Evolutionary conservation across 1,284 basidiomycete species (phyloP), one percentile per base, ranked within the genome.

Genomic region (Ustilago hordei): DNA sequence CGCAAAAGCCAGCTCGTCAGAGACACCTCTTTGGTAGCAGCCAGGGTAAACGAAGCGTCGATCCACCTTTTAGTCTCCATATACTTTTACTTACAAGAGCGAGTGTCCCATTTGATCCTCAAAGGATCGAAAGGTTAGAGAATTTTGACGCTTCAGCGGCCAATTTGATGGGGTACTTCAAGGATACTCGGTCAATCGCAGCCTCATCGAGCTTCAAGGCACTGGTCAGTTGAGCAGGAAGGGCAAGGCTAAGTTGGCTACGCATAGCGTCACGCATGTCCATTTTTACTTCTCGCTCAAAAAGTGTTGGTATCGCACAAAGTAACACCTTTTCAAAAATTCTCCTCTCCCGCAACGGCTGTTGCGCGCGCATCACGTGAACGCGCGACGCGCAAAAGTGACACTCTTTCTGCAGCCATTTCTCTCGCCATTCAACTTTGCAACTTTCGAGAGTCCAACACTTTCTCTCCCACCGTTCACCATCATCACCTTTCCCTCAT

Each of bases 371-470:
- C 71, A 65, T 74, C 71, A 74, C 71, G 71, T 74, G 71, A 34
- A 53, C 31, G 63, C 71, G 66, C 71, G 71, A 69, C 71, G 71
- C 71, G 71, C 71, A 39, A 71, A 59, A 61, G 69, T 65, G 48
- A 71, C 63, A 69, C 61, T 56, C 11, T 45, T 11, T 45, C 43
- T 45, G 2, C 4, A 1, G n/a, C n/a, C 43, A 45, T n/a, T 41
- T 41, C 4, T 38, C 36, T 38, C 36, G 8, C 36, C 13, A 38
- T 38, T 38, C 36, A 8, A 38, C 13, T 13, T 9, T 8, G 4
- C 38, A 1, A 50, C 12, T 7, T 28, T 28, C 3, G 23, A 28
- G 23, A 32, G 31, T 17, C 56, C 50, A 53, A 66, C 64, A 60
- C 64, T 50, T 59, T 61, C 31, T n/a, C 13, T 23, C n/a, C 23